These are phyloP conservation scores for Melanogaster broomeanus DNA, from an alignment of 768 basidiomycete genomes.

Conservation along the genomic window DNA sequence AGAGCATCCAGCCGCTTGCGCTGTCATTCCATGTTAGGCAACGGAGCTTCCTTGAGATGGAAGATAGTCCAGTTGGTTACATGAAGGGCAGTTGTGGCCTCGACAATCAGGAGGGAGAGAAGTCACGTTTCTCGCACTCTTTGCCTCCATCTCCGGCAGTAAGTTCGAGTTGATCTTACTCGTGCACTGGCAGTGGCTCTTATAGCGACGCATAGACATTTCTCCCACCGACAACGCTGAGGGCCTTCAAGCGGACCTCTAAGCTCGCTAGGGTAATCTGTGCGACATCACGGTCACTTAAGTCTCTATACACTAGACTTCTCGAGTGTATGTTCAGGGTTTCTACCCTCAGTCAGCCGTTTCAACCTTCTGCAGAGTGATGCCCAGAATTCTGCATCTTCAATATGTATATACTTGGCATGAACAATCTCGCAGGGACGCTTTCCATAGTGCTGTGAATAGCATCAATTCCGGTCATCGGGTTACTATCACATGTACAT, in stretches of 20 bases:
- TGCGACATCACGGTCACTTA: neutral
- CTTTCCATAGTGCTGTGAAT: no score
- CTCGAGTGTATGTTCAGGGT: no score
- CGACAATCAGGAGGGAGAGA: constrained; percentile 11
- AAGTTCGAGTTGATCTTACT: constrained; percentile 10
- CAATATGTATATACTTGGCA: no score
- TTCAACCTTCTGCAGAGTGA: no score
- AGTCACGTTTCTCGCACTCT: constrained; percentile 23
- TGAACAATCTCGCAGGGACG: no score
- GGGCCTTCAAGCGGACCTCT: constrained; percentile 12
- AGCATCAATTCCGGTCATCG: no score
- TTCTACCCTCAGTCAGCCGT: no score
- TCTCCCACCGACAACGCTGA: neutral
- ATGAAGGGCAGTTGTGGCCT: neutral
- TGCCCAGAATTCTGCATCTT: no score
- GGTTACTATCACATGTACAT: no score
- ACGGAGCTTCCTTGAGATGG: neutral
- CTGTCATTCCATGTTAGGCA: constrained; percentile 10
- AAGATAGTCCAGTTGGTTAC: neutral
- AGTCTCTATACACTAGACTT: neutral
- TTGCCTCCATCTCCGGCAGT: constrained; percentile 13
- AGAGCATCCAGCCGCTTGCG: neutral
- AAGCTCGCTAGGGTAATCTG: constrained; percentile 10
- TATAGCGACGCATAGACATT: constrained; percentile 1
- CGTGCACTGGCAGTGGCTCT: neutral